Percentiles rank a stretch among this genome's conserved stretches.
phyloP scores from a whole-genome alignment of 208 protist genomes.

The Entamoeba histolytica region DNA sequence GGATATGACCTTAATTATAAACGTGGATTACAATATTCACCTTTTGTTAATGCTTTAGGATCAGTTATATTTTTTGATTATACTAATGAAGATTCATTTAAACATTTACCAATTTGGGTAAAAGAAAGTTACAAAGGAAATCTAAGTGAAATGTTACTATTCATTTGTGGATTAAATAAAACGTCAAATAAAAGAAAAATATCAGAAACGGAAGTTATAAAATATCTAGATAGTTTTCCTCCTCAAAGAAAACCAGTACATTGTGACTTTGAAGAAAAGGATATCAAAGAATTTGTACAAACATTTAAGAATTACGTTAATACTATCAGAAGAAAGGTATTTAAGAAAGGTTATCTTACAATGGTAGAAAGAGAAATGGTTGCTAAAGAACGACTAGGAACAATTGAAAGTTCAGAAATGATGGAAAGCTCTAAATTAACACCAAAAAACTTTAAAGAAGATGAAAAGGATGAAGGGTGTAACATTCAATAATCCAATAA shows the following conservation, averaged over 20 bases:
- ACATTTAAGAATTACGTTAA: not conserved
- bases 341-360: not conserved
- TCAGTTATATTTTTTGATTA: not conserved
- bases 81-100: not conserved
- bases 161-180: not conserved
- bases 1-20: not conserved
- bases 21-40: not conserved
- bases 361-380: not conserved
- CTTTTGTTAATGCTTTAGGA: not conserved
- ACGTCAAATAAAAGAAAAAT: not conserved
- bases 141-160: not conserved
- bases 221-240: not conserved
- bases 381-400: not conserved
- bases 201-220: not conserved
- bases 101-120: not conserved
- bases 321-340: not conserved
- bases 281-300: not conserved
- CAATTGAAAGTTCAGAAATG: not conserved
- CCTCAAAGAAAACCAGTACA: not conserved
- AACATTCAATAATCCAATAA: not conserved
- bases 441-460: not conserved
- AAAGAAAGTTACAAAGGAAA: not conserved
- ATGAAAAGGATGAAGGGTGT: not conserved
- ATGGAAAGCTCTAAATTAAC: not conserved
- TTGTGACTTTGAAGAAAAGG: not conserved